phyloP scores from a whole-genome alignment of 148 eudicot genomes.

The Polygonum maritimum region DNA sequence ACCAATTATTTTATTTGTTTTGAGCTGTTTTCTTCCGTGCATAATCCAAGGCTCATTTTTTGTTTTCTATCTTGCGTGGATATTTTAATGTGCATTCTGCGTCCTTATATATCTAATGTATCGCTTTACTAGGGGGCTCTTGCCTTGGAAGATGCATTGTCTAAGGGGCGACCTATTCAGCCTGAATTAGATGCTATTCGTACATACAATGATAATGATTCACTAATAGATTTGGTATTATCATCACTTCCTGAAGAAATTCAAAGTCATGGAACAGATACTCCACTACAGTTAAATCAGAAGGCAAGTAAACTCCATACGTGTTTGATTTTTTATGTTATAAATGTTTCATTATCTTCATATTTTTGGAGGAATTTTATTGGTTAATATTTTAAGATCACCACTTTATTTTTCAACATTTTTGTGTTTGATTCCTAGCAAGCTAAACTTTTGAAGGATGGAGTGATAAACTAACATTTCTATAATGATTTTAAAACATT shows the following conservation, averaged over 20 bases:
- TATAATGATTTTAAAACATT: not conserved
- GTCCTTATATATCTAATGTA: not conserved
- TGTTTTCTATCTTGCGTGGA: not conserved
- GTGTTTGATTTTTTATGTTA: not conserved
- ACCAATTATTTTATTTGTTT: not conserved
- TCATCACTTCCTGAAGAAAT: conserved; percentile 89
- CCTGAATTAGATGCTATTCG: conserved; percentile 59
- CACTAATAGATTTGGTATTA: conserved; percentile 63
- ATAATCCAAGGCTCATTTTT: not conserved
- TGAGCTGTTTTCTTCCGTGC: conserved; percentile 4
- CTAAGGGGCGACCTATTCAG: conserved; percentile 81
- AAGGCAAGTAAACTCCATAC: conserved; percentile 40
- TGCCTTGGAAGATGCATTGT: conserved; percentile 84
- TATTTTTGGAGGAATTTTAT: not conserved
- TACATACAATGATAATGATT: conserved; percentile 58
- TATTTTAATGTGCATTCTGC: not conserved
- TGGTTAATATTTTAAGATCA: not conserved
- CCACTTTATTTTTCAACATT: not conserved
- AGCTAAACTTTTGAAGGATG: not conserved
- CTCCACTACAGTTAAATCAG: conserved; percentile 50
- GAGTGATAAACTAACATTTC: not conserved
- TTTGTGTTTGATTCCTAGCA: not conserved
- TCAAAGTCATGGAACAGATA: conserved; percentile 56
- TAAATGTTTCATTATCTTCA: not conserved
- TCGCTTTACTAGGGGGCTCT: conserved; percentile 61